Conservation (phyloP, 192 early-diverging fungal genomes). For the Lobosporangium transversale region DNA sequence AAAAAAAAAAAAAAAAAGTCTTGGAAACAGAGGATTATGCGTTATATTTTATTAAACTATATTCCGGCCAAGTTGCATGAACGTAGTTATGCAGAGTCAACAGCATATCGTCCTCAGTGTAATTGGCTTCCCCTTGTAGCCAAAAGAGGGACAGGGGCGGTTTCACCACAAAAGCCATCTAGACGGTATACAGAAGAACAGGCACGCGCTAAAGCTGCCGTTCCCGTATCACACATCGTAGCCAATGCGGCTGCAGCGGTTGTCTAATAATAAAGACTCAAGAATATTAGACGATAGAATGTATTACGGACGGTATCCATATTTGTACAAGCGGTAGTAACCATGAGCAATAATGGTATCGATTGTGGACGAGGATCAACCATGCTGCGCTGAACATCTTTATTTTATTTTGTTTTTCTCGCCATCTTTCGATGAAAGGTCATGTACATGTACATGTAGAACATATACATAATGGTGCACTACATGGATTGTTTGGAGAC, state of each 20-base stretch:
- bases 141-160: neutral
- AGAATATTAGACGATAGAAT: neutral
- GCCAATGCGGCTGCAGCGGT: neutral
- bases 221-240: neutral
- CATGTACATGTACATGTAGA: too few species aligned
- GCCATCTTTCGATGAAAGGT: too few species aligned
- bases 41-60: conserved; percentile 11
- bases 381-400: too few species aligned
- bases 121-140: conserved; percentile 4
- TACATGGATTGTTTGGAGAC: too few species aligned
- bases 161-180: conserved; percentile 17
- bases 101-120: conserved; percentile 12
- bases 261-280: too few species aligned
- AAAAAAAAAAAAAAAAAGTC: neutral
- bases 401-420: too few species aligned
- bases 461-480: too few species aligned
- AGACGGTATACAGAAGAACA: neutral
- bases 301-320: too few species aligned
- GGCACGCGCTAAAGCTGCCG: neutral
- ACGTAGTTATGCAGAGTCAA: neutral
- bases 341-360: too few species aligned
- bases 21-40: conserved; percentile 9
- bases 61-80: conserved; percentile 5
- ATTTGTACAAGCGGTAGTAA: too few species aligned
- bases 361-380: too few species aligned